phyloP scores from a whole-genome alignment of 176 grass and related monocot genomes.

The Oryza rufipogon region DNA sequence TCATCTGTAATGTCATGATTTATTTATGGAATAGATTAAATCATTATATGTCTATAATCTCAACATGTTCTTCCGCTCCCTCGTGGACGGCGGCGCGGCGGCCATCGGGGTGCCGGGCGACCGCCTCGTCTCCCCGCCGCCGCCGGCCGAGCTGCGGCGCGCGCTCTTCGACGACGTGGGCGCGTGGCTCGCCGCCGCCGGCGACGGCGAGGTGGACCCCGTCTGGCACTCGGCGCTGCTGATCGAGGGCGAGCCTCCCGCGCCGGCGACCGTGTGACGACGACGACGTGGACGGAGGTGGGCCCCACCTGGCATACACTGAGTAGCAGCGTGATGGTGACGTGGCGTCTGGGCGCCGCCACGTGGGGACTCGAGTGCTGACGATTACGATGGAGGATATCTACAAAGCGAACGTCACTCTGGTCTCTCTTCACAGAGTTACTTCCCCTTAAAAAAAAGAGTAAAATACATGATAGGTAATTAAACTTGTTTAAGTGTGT shows the following conservation, averaged over 20 bases:
- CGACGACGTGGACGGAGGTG: not conserved
- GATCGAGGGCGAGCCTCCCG: constrained; percentile 24
- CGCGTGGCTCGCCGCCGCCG: constrained; percentile 51
- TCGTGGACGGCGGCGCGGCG: constrained; percentile 56
- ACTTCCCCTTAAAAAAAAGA: no score
- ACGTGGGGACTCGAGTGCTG: no score
- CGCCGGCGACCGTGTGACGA: constrained; percentile 32
- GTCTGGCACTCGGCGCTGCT: constrained; percentile 58
- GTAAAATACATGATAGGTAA: no score
- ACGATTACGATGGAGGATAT: no score
- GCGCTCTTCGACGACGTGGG: constrained; percentile 63
- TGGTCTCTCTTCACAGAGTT: no score
- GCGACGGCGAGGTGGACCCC: constrained; percentile 55
- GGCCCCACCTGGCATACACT: constrained; percentile 25
- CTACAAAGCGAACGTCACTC: no score
- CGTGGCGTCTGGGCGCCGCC: no score
- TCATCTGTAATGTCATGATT: no score
- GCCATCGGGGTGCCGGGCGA: constrained; percentile 65
- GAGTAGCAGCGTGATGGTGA: not conserved
- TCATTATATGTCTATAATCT: no score
- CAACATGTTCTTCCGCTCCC: constrained; percentile 87
- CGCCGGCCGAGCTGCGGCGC: constrained; percentile 17
- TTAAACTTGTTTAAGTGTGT: no score
- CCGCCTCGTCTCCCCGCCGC: constrained; percentile 53
- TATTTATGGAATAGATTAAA: no score